These are phyloP conservation scores for Torrubiella hemipterigena DNA, from an alignment of 2,329 filamentous ascomycete species.

Conservation along the genomic window DNA sequence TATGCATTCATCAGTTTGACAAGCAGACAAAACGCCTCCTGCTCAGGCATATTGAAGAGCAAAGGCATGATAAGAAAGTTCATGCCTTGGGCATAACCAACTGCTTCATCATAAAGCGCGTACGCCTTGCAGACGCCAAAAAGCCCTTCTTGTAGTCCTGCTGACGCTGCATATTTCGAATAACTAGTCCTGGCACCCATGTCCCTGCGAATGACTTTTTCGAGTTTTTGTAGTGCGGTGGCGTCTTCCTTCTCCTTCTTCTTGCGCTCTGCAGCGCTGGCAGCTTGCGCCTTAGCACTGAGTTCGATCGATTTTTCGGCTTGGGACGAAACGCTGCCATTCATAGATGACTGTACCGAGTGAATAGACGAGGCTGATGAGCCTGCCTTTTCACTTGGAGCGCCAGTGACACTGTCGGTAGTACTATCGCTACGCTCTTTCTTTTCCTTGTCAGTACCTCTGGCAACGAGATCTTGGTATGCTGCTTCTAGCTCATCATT, in stretches of 20 bases:
- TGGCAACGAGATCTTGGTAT: slow-evolving; percentile 70
- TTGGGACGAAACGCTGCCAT: slow-evolving; percentile 43
- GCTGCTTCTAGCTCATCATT: slow-evolving; percentile 77
- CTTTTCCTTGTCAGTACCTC: slow-evolving; percentile 72
- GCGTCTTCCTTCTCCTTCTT: slow-evolving; percentile 71
- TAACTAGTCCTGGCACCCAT: slow-evolving; percentile 88
- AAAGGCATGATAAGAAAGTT: slow-evolving; percentile 97
- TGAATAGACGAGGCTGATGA: slow-evolving; percentile 81
- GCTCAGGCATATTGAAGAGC: slow-evolving; percentile 95
- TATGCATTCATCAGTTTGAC: slow-evolving; percentile 97
- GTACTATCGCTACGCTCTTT: slow-evolving; percentile 45
- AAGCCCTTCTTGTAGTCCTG: slow-evolving; percentile 82
- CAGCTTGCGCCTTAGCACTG: slow-evolving; percentile 52
- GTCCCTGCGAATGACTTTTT: slow-evolving; percentile 85
- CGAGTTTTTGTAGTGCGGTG: slow-evolving; percentile 63
- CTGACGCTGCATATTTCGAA: slow-evolving; percentile 86
- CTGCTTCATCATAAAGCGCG: slow-evolving; percentile 83
- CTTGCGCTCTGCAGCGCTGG: slow-evolving; percentile 54
- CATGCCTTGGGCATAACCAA: slow-evolving; percentile 97
- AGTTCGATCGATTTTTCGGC: slow-evolving; percentile 51
- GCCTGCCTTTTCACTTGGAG: slow-evolving; percentile 47
- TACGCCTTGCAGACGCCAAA: slow-evolving; percentile 98
- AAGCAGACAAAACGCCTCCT: slow-evolving; percentile 89
- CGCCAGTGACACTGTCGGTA: slow-evolving; percentile 42
- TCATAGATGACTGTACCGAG: slow-evolving; percentile 59